These are phyloP conservation scores for Petasospora fabianii DNA, from an alignment of 1,139 yeast genomes.

Conservation along the genomic window DNA sequence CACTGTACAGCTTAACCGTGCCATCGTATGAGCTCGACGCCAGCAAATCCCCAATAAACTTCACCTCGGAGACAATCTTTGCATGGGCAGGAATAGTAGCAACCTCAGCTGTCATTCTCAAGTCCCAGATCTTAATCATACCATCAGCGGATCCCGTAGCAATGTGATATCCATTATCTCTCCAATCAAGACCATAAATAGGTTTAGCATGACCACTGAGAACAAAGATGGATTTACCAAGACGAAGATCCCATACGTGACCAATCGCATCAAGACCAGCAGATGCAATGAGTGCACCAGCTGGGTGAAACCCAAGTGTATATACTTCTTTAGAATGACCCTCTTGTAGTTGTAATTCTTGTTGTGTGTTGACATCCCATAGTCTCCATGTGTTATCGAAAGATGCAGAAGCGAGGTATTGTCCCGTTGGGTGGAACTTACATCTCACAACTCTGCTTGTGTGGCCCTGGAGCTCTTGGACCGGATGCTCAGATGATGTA, in stretches of 20 bases:
- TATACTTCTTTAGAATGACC: conserved; percentile 82
- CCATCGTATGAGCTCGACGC: conserved; percentile 73
- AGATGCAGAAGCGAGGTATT: conserved; percentile 64
- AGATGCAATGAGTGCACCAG: conserved; percentile 73
- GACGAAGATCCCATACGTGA: conserved; percentile 81
- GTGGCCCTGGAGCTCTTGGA: conserved; percentile 36
- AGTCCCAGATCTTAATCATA: conserved; percentile 80
- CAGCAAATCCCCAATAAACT: conserved; percentile 47
- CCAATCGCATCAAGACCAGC: conserved; percentile 80
- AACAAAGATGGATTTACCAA: conserved; percentile 62
- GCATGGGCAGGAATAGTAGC: conserved; percentile 74
- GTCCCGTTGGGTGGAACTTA: conserved; percentile 62
- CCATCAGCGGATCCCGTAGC: conserved; percentile 89
- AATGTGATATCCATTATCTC: conserved; percentile 68
- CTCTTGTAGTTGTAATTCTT: conserved; percentile 60
- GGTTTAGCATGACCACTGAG: conserved; percentile 70
- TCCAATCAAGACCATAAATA: conserved; percentile 69
- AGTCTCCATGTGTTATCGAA: conserved; percentile 86
- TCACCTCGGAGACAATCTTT: conserved; percentile 65
- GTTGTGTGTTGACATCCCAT: conserved; percentile 63
- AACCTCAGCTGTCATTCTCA: conserved; percentile 47
- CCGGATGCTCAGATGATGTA: conserved; percentile 12
- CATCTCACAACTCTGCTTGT: conserved; percentile 55
- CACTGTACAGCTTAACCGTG: conserved; percentile 56
- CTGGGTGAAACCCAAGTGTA: conserved; percentile 62